Evolutionary conservation across 257 asterid genomes (phyloP).

Genomic region (Plectranthus barbatus): DNA sequence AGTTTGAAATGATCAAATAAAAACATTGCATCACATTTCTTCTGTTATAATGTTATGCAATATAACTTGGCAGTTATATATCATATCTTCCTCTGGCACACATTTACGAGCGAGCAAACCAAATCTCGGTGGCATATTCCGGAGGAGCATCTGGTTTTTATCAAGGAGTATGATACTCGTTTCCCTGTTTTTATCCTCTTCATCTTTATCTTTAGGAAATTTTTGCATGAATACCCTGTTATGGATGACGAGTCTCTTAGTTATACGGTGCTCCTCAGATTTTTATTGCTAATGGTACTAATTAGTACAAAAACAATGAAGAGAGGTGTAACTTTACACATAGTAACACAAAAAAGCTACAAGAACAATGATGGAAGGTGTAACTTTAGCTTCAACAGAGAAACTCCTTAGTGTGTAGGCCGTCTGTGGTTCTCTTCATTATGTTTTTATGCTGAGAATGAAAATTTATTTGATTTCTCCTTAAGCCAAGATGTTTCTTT

Average conservation of each 20-base stretch:
- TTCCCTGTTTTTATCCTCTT: neutral
- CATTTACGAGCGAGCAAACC: slow-evolving; percentile 71
- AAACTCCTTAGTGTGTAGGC: neutral
- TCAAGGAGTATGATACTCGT: slow-evolving; percentile 53
- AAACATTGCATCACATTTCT: neutral
- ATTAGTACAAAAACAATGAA: neutral
- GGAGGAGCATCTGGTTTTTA: slow-evolving; percentile 79
- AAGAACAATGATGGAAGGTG: neutral
- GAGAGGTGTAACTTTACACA: neutral
- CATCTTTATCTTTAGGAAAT: neutral
- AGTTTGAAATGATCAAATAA: slow-evolving; percentile 17
- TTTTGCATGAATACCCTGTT: neutral
- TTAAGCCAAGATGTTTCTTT: no score
- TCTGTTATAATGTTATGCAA: neutral
- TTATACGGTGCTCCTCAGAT: neutral
- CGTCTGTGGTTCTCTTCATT: no score
- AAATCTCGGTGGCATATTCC: slow-evolving; percentile 38
- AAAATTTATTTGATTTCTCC: neutral
- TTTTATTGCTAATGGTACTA: neutral
- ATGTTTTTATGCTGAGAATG: no score
- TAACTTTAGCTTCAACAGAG: neutral
- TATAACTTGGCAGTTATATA: slow-evolving; percentile 44
- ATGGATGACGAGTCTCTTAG: neutral
- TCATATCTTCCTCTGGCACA: slow-evolving; percentile 89
- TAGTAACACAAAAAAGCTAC: neutral